Conservation (phyloP, 2,329 filamentous ascomycete species). For the Nothophoma quercina region DNA sequence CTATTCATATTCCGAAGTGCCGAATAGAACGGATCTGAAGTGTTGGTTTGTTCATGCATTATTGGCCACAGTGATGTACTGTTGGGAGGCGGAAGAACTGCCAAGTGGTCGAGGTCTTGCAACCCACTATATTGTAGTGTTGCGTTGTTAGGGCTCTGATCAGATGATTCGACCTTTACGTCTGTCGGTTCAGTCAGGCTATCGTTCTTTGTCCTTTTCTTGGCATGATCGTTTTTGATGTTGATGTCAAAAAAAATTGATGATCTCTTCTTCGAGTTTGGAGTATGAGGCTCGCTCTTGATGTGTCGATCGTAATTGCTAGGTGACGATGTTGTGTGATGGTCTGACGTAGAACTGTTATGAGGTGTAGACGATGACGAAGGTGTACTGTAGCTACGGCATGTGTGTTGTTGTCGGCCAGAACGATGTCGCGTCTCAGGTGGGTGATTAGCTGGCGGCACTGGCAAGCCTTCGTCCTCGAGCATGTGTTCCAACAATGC, state of each 20-base stretch:
- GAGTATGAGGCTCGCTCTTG: background rate
- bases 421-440: conserved; percentile 56
- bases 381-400: background rate
- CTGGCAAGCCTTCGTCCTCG: conserved; percentile 57
- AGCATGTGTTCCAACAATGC: conserved; percentile 62
- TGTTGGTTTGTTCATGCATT: background rate
- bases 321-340: background rate
- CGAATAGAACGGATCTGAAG: background rate
- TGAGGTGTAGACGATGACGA: background rate
- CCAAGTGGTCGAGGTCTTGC: background rate
- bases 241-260: background rate
- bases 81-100: too few species aligned
- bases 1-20: background rate
- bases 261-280: background rate
- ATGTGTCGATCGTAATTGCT: background rate
- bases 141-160: background rate
- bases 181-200: background rate
- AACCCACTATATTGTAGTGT: background rate
- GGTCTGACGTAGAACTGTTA: background rate
- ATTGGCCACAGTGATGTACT: conserved; percentile 1
- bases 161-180: background rate
- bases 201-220: background rate
- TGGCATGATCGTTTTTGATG: background rate
- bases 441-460: conserved; percentile 61
- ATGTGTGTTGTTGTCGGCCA: background rate